Evolutionary conservation across 2,329 filamentous ascomycete species (phyloP), one percentile per base, ranked within the genome.

Genomic region (Sporothrix brunneoviolacea): DNA sequence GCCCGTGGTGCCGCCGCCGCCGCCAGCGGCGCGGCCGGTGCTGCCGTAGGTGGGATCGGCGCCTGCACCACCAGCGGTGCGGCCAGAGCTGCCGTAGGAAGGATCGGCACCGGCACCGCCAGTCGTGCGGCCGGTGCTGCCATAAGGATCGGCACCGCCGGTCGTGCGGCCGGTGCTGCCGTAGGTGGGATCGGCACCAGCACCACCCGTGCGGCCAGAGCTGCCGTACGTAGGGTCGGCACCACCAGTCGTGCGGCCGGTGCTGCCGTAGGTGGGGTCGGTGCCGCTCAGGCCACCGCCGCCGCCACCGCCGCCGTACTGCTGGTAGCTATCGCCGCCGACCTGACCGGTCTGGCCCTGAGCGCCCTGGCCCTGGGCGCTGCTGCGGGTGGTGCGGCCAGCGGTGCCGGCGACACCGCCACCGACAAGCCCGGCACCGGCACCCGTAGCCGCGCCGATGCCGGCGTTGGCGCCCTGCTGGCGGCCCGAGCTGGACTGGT

Each of bases 201-300:
- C 16, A 36, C 15, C 24, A 13, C 19, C n/a, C 4, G 5, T 13
- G 37, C 19, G 13, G 7, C 39, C 39, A 28, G n/a, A 35, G 53
- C 74, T 70, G 12, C 71, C 65, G 58, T 79, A 73, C 36, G 70
- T 74, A 59, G 39, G 39, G 24, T 42, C 40, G 27, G 5, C n/a
- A 13, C 67, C 66, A 32, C 65, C 65, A 8, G 24, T 28, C 5
- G 32, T 35, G 32, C 32, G 32, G 32, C 32, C 63, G 51, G 64
- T 63, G 54, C 74, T 71, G 10, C 71, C 64, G 58, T 79, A 73
- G 39, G 70, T 74, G 59, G 56, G 40, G 40, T 57, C 53, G 50
- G 55, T 43, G 19, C 56, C 58, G 46, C 10, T 39, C 18, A 35
- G 22, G 16, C 30, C 21, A 12, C 16, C 41, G 22, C 41, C 59